Conservation (phyloP, 2,329 filamentous ascomycete species). For the Ophiocordyceps australis region DNA sequence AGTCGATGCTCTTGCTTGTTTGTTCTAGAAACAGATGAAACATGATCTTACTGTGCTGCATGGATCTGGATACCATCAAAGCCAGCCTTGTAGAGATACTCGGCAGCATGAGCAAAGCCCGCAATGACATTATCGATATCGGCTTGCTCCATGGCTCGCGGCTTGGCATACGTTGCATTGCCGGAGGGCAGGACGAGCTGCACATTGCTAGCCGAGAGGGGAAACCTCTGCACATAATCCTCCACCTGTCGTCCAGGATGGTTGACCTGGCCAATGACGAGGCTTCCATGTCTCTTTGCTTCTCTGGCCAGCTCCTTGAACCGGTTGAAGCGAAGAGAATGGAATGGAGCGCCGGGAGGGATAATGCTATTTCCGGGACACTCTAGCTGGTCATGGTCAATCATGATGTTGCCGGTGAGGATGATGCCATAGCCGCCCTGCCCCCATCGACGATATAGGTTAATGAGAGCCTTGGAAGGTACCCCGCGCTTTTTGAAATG, state of each 20-base stretch:
- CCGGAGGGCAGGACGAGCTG: conserved; percentile 9
- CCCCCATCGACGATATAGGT: conserved; percentile 42
- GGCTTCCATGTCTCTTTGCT: conserved; percentile 36
- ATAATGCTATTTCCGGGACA: conserved; percentile 40
- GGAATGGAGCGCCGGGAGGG: conserved; percentile 26
- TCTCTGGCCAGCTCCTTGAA: conserved; percentile 37
- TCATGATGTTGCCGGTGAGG: conserved; percentile 45
- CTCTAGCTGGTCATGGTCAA: conserved; percentile 41
- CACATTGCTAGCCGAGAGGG: conserved; percentile 21
- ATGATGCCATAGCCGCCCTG: conserved; percentile 36
- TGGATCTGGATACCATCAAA: conserved; percentile 35
- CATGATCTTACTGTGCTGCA: conserved; percentile 27
- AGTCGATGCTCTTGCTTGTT: background rate
- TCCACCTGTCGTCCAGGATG: conserved; percentile 30
- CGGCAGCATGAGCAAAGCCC: conserved; percentile 41
- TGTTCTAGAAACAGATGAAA: background rate
- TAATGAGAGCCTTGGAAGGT: conserved; percentile 20
- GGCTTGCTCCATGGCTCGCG: conserved; percentile 29
- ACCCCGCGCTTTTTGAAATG: conserved; percentile 28
- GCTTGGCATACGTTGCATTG: conserved; percentile 22
- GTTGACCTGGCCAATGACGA: conserved; percentile 42
- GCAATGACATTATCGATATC: conserved; percentile 41
- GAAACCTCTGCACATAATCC: conserved; percentile 9
- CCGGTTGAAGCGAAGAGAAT: conserved; percentile 40
- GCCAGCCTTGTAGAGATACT: conserved; percentile 43